phyloP scores from a whole-genome alignment of 2,329 filamentous ascomycete genomes.

The Hymenoscyphus albidus region DNA sequence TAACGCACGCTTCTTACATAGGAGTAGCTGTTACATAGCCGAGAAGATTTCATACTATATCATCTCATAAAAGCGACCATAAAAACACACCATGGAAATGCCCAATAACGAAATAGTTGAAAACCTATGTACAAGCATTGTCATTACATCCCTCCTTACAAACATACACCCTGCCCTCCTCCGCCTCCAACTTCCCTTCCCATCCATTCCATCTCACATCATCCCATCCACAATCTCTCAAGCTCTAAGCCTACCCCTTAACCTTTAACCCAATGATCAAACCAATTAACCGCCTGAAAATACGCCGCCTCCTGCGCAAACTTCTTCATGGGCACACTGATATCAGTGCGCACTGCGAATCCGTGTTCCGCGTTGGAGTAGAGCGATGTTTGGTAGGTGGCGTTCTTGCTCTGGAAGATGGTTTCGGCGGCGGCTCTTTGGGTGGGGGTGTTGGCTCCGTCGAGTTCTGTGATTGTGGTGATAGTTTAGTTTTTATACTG shows the following conservation, averaged over 20 bases:
- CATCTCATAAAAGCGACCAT: too few relatives aligned
- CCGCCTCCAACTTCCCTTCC: neutral
- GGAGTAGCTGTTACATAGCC: too few relatives aligned
- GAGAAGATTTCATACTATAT: too few relatives aligned
- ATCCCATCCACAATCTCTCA: neutral
- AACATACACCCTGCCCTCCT: too few relatives aligned
- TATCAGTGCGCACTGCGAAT: slow-evolving; percentile 66
- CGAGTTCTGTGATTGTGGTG: slow-evolving; percentile 39
- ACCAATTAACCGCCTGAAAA: slow-evolving; percentile 71
- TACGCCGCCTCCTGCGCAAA: slow-evolving; percentile 79
- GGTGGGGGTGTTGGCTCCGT: slow-evolving; percentile 17
- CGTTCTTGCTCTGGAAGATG: slow-evolving; percentile 49
- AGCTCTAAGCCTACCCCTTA: neutral
- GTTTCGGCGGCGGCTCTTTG: slow-evolving; percentile 42
- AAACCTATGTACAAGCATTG: too few relatives aligned
- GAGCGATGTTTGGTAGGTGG: slow-evolving; percentile 65
- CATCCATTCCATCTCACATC: neutral
- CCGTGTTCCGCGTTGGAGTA: slow-evolving; percentile 69
- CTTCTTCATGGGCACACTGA: slow-evolving; percentile 47
- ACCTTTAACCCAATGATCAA: slow-evolving; percentile 37
- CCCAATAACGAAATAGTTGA: too few relatives aligned
- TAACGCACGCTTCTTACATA: too few relatives aligned
- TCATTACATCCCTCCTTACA: too few relatives aligned
- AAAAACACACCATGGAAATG: too few relatives aligned
- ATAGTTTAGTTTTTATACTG: neutral